Evolutionary conservation across 148 eudicot species (phyloP).

Genomic region (Cornus florida): DNA sequence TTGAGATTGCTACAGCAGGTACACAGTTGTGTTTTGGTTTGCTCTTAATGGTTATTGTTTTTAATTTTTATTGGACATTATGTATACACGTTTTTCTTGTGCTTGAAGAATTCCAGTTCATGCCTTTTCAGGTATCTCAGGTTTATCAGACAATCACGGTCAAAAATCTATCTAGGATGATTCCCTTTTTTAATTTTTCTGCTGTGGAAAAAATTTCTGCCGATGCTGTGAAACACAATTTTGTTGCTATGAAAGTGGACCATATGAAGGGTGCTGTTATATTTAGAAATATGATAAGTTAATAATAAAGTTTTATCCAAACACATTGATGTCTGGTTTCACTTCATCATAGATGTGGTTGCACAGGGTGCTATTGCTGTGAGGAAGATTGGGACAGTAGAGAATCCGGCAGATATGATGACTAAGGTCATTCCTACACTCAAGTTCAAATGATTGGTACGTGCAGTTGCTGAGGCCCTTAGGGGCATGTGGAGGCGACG

Average conservation of each 20-base stretch:
- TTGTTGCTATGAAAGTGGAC: conserved; percentile 82
- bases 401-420: too few relatives aligned
- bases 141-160: conserved; percentile 83
- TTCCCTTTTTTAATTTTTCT: conserved; percentile 83
- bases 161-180: conserved; percentile 62
- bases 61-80: not conserved
- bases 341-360: too few relatives aligned
- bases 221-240: conserved; percentile 83
- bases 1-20: conserved; percentile 92
- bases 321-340: too few relatives aligned
- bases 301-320: not conserved
- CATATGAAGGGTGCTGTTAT: conserved; percentile 70
- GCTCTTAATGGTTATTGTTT: not conserved
- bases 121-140: conserved; percentile 66
- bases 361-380: too few relatives aligned
- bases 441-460: too few relatives aligned
- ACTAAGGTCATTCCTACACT: too few relatives aligned
- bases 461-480: too few relatives aligned
- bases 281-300: conserved; percentile 61
- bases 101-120: conserved; percentile 7
- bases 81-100: not conserved
- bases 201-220: conserved; percentile 83
- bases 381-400: too few relatives aligned
- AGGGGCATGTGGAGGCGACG: too few relatives aligned
- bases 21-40: not conserved